phyloP scores from a whole-genome alignment of 208 protist species.

The Balamuthia mandrillaris region DNA sequence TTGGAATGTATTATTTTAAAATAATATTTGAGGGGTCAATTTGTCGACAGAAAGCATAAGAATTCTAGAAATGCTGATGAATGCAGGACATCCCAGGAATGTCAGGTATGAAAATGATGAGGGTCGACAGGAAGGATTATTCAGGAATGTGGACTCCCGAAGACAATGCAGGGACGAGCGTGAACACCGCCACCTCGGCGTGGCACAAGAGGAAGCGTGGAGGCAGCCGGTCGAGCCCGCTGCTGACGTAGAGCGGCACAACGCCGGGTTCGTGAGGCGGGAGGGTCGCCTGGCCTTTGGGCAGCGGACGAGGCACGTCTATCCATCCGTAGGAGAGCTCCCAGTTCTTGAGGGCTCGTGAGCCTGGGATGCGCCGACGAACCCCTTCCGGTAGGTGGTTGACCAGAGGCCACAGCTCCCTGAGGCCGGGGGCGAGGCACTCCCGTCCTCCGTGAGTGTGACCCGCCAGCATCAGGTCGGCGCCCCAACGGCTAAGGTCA shows the following conservation, averaged over 20 bases:
- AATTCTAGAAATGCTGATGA: too few species aligned
- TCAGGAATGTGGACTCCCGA: constrained; percentile 21
- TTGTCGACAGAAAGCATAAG: too few species aligned
- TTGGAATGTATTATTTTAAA: too few species aligned
- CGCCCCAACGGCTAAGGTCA: background rate
- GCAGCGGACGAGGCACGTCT: too few species aligned
- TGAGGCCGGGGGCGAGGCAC: background rate
- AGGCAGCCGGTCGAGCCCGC: background rate
- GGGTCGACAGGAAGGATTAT: background rate
- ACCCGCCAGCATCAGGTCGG: constrained; percentile 14
- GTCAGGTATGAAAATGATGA: too few species aligned
- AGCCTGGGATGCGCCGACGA: background rate
- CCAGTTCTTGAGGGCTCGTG: background rate
- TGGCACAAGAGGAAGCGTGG: background rate
- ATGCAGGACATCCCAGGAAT: too few species aligned
- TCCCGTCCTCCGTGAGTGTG: background rate
- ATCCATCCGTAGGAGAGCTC: background rate
- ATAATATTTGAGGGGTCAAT: too few species aligned
- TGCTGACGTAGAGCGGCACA: background rate
- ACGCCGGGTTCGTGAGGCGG: background rate
- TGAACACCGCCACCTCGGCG: background rate
- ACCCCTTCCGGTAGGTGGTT: background rate
- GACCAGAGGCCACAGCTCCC: background rate
- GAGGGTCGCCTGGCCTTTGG: too few species aligned
- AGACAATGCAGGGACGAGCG: background rate